Percentiles rank a stretch among this genome's conserved stretches.
phyloP scores from a whole-genome alignment of 2,329 filamentous ascomycete genomes.

The Xylaria sp. region DNA sequence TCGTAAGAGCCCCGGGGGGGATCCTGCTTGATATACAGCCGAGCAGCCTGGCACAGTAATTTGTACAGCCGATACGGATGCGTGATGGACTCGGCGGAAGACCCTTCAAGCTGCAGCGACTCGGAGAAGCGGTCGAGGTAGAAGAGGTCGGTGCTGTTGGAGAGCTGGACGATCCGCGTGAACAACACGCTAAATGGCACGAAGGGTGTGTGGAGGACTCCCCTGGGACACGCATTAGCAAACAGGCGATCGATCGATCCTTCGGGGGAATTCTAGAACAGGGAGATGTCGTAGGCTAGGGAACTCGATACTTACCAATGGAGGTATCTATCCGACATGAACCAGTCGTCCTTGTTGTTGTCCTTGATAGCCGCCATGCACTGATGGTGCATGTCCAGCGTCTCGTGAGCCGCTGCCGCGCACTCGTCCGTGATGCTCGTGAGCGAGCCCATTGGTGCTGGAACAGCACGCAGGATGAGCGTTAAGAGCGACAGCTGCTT shows the following conservation, averaged over 20 bases:
- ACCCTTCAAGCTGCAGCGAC: conserved; percentile 44
- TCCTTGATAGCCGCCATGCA: conserved; percentile 46
- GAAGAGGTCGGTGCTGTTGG: conserved; percentile 40
- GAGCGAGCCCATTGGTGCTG: conserved; percentile 33
- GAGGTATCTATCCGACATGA: conserved; percentile 50
- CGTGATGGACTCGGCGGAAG: conserved; percentile 38
- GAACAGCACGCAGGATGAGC: conserved; percentile 49
- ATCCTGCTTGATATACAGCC: conserved; percentile 42
- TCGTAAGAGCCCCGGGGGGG: neutral
- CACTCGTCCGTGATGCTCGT: conserved; percentile 45
- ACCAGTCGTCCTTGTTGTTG: conserved; percentile 30
- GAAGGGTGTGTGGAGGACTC: conserved; percentile 51
- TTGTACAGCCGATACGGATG: conserved; percentile 51
- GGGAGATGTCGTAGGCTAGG: neutral
- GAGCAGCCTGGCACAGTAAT: conserved; percentile 49
- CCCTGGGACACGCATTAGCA: conserved; percentile 43
- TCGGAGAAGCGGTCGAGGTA: conserved; percentile 48
- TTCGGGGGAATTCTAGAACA: neutral
- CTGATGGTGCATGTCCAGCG: conserved; percentile 50
- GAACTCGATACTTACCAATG: conserved; percentile 46
- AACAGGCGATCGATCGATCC: no score
- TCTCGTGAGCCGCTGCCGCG: conserved; percentile 48
- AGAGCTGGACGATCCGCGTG: conserved; percentile 45
- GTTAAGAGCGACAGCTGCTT: conserved; percentile 51
- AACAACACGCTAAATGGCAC: conserved; percentile 53